A percentile compares a stretch with the other conserved stretches of the same genome.
These are phyloP conservation scores for Cantharellus anzutake DNA, from an alignment of 768 basidiomycete genomes.

Conservation along the genomic window DNA sequence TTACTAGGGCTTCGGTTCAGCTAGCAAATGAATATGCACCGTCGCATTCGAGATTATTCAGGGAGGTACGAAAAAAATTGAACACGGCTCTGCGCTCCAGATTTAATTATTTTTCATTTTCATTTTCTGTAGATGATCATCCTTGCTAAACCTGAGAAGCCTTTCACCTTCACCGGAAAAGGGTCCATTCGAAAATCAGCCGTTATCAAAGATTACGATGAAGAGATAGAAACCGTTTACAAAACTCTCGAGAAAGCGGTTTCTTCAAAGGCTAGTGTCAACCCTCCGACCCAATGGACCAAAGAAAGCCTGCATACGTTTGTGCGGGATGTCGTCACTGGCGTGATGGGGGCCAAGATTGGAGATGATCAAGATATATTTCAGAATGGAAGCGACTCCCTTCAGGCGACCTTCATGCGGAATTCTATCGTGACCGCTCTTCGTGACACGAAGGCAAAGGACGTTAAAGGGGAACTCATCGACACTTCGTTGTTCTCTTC, in stretches of 20 bases:
- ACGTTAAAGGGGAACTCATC: slow-evolving; percentile 15
- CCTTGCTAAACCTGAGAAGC: slow-evolving; percentile 1
- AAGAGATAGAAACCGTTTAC: slow-evolving; percentile 6
- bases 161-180: slow-evolving; percentile 4
- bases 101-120: neutral
- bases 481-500: slow-evolving; percentile 8
- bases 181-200: slow-evolving; percentile 1
- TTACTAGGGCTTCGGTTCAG: neutral
- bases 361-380: slow-evolving; percentile 23
- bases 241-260: slow-evolving; percentile 1
- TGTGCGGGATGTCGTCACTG: slow-evolving; percentile 18
- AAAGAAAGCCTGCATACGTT: slow-evolving; percentile 13
- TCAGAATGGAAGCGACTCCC: slow-evolving; percentile 22
- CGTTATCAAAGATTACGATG: slow-evolving; percentile 1
- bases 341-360: slow-evolving; percentile 16
- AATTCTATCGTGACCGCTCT: slow-evolving; percentile 17
- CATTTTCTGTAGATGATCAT: slow-evolving; percentile 6
- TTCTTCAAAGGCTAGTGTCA: slow-evolving; percentile 2
- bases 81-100: neutral
- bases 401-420: slow-evolving; percentile 25
- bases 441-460: slow-evolving; percentile 5
- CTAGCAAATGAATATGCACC: slow-evolving; percentile 13
- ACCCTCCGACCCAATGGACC: slow-evolving; percentile 3
- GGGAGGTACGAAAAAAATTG: neutral
- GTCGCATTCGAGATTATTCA: slow-evolving; percentile 6